Evolutionary conservation across 2,329 filamentous ascomycete genomes (phyloP).

Genomic region (Ceratocystis lukuohia): DNA sequence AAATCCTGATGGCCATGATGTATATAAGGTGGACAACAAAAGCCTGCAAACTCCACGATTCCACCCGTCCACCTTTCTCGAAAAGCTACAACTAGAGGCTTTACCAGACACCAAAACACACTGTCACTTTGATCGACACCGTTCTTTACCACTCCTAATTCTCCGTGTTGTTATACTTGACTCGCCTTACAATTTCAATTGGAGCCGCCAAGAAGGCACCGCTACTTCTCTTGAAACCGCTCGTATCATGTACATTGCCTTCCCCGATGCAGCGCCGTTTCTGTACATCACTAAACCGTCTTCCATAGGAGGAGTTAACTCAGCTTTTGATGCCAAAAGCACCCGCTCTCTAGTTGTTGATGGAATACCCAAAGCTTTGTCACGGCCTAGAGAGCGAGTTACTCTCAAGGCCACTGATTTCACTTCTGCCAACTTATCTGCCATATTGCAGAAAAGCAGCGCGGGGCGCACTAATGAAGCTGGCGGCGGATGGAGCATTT

Average conservation of each 20-base stretch:
- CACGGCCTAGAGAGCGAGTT: constrained; percentile 58
- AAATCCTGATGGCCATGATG: constrained; percentile 24
- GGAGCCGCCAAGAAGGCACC: constrained; percentile 14
- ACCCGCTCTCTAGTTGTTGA: constrained; percentile 60
- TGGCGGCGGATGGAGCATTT: constrained; percentile 67
- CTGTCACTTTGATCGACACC: constrained; percentile 64
- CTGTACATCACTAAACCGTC: constrained; percentile 52
- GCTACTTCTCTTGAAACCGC: constrained; percentile 30
- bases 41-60: constrained; percentile 52
- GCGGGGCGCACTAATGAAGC: constrained; percentile 56
- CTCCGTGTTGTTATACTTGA: constrained; percentile 70
- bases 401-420: constrained; percentile 54
- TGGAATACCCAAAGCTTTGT: constrained; percentile 71
- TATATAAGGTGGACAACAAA: constrained; percentile 29
- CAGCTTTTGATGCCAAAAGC: constrained; percentile 43
- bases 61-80: constrained; percentile 67
- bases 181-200: constrained; percentile 48
- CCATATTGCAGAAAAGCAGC: constrained; percentile 56
- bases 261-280: constrained; percentile 66
- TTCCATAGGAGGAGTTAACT: constrained; percentile 28
- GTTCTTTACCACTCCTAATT: constrained; percentile 53
- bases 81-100: constrained; percentile 59
- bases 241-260: constrained; percentile 64
- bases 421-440: constrained; percentile 55
- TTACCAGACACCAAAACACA: constrained; percentile 71